phyloP scores from a whole-genome alignment of 2,329 filamentous ascomycete genomes.

The Ceratocystiopsis sp. region DNA sequence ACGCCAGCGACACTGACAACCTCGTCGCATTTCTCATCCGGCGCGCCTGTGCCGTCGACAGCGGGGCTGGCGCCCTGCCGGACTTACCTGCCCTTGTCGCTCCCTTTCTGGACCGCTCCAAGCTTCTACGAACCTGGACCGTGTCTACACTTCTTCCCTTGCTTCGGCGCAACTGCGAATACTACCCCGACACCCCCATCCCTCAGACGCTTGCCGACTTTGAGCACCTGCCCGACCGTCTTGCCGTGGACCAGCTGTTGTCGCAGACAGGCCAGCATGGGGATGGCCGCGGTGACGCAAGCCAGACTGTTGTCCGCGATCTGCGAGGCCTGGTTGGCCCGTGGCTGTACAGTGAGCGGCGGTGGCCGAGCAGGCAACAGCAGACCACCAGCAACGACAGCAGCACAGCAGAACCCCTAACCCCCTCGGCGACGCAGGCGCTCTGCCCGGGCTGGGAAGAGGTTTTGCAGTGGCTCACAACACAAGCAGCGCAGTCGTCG shows the following conservation, averaged over 20 bases:
- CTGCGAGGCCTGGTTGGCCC: slow-evolving; percentile 52
- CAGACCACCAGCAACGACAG: slow-evolving; percentile 11
- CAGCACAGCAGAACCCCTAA: background rate
- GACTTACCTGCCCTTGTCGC: slow-evolving; percentile 48
- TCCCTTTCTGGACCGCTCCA: slow-evolving; percentile 48
- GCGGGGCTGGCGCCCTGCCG: slow-evolving; percentile 54
- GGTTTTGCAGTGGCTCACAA: slow-evolving; percentile 49
- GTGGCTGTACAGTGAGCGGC: slow-evolving; percentile 51
- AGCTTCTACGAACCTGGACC: slow-evolving; percentile 49
- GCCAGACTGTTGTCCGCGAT: slow-evolving; percentile 38
- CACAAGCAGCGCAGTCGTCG: slow-evolving; percentile 32
- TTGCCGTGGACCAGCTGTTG: slow-evolving; percentile 44
- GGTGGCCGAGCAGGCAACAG: slow-evolving; percentile 25
- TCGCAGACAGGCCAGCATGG: slow-evolving; percentile 28
- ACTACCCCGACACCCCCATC: slow-evolving; percentile 37
- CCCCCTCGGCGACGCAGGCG: slow-evolving; percentile 2
- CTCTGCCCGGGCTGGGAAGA: slow-evolving; percentile 49
- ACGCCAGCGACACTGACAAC: slow-evolving; percentile 20
- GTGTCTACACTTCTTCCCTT: slow-evolving; percentile 53
- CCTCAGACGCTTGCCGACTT: slow-evolving; percentile 44
- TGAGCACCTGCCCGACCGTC: slow-evolving; percentile 38
- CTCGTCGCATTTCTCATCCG: slow-evolving; percentile 43
- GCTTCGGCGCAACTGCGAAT: slow-evolving; percentile 51
- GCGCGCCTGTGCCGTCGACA: slow-evolving; percentile 51
- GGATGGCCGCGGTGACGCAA: background rate